Evolutionary conservation across 257 asterid species (phyloP).

Genomic region (Agastache rugosa): DNA sequence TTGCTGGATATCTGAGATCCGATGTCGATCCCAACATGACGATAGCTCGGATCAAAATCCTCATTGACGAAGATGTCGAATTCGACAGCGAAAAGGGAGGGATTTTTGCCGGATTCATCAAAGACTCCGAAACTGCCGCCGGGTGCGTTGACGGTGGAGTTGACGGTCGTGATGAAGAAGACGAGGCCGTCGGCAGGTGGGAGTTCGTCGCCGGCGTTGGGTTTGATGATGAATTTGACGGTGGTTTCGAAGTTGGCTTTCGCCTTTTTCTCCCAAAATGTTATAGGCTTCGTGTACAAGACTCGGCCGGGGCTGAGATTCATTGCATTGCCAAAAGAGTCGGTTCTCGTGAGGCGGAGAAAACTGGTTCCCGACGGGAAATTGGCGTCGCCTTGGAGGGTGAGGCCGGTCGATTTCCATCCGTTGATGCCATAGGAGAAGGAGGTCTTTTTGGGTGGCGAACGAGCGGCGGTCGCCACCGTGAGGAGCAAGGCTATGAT

Average conservation of each 20-base stretch:
- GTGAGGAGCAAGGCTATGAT: neutral
- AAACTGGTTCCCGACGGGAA: neutral
- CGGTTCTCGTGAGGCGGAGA: slow-evolving; percentile 12
- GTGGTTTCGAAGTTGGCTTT: neutral
- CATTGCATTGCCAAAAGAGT: neutral
- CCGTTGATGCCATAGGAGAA: neutral
- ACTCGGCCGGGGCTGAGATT: neutral
- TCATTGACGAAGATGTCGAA: neutral
- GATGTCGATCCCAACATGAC: slow-evolving; percentile 1
- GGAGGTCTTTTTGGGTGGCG: neutral
- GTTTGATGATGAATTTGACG: neutral
- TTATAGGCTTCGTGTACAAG: neutral
- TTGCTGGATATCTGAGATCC: neutral
- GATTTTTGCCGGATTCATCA: neutral
- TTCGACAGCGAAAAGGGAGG: neutral
- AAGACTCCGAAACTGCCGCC: neutral
- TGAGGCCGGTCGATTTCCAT: neutral
- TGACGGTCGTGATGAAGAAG: neutral
- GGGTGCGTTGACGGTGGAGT: neutral
- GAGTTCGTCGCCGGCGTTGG: neutral
- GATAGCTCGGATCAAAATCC: neutral
- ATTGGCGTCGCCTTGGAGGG: neutral
- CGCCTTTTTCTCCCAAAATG: neutral
- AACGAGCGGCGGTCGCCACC: neutral
- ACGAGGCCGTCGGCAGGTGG: neutral